Evolutionary conservation across 345 rosid genomes (phyloP).

Genomic region (Euclidium syriacum): DNA sequence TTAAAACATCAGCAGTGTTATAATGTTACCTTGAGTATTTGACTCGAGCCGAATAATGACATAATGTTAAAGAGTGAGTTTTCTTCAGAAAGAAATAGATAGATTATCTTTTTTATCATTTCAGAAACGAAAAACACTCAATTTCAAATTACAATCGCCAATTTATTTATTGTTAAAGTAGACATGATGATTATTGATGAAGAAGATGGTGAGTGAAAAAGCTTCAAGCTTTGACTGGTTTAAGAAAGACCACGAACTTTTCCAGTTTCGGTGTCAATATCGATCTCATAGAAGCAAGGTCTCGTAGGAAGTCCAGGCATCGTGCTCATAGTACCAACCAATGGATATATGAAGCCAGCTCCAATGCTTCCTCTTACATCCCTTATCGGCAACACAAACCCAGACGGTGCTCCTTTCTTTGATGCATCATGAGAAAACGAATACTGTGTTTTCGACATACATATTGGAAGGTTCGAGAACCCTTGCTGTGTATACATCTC

Average conservation of each 20-base stretch:
- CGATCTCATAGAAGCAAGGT: slow-evolving; percentile 95
- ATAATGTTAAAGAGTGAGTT: background rate
- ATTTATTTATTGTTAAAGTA: slow-evolving; percentile 8
- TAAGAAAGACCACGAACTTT: slow-evolving; percentile 86
- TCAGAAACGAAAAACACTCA: background rate
- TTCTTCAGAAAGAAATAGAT: background rate
- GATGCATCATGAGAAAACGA: slow-evolving; percentile 84
- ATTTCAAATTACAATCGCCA: background rate
- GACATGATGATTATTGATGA: background rate
- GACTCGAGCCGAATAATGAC: background rate
- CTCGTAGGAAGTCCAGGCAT: slow-evolving; percentile 99
- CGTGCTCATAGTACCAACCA: slow-evolving; percentile 95
- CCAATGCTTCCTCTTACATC: slow-evolving; percentile 97
- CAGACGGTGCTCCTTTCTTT: slow-evolving; percentile 81
- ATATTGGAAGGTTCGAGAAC: slow-evolving; percentile 84
- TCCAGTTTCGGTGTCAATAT: slow-evolving; percentile 72
- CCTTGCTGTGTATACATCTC: slow-evolving; percentile 93
- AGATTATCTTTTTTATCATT: background rate
- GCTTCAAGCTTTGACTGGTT: slow-evolving; percentile 6
- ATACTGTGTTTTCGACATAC: slow-evolving; percentile 98
- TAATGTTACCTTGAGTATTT: background rate
- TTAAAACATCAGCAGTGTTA: slow-evolving; percentile 1
- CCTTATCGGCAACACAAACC: slow-evolving; percentile 77
- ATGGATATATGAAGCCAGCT: slow-evolving; percentile 92
- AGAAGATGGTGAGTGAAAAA: background rate